These are phyloP conservation scores for Taiozyma onychis DNA, from an alignment of 1,139 yeast genomes.

Conservation along the genomic window DNA sequence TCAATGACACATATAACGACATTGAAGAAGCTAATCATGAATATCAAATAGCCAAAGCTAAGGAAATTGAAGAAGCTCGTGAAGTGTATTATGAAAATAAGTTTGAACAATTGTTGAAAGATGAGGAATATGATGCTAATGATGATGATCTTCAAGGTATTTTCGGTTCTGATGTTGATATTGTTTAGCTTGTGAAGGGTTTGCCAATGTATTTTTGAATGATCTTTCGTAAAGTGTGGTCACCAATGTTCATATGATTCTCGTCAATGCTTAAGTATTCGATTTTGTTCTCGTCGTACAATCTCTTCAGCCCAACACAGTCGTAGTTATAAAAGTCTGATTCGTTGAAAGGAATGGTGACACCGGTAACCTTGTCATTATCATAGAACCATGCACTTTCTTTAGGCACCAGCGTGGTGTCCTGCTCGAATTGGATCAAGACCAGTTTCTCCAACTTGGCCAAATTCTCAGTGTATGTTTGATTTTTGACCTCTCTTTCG, in stretches of 20 bases:
- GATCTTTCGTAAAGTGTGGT: constrained; percentile 38
- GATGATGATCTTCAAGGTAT: constrained; percentile 11
- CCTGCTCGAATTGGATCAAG: constrained; percentile 53
- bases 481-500: constrained; percentile 35
- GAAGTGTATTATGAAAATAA: background rate
- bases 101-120: background rate
- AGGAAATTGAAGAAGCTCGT: background rate
- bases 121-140: background rate
- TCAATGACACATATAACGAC: constrained; percentile 4
- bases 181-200: constrained; percentile 7
- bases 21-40: constrained; percentile 12
- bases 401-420: constrained; percentile 66
- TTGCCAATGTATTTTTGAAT: constrained; percentile 31
- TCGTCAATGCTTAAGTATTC: constrained; percentile 50
- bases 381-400: constrained; percentile 68
- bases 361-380: constrained; percentile 38
- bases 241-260: constrained; percentile 62
- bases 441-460: constrained; percentile 45
- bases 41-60: constrained; percentile 4
- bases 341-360: constrained; percentile 40
- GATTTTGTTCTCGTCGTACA: constrained; percentile 39
- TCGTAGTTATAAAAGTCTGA: constrained; percentile 48
- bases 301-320: constrained; percentile 50
- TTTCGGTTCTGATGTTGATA: constrained; percentile 22
- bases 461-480: constrained; percentile 39